Percentiles rank a stretch among this genome's conserved stretches.
Evolutionary conservation across 371 early-diverging fungal species (phyloP).

Genomic region (Lichtheimia ornata): DNA sequence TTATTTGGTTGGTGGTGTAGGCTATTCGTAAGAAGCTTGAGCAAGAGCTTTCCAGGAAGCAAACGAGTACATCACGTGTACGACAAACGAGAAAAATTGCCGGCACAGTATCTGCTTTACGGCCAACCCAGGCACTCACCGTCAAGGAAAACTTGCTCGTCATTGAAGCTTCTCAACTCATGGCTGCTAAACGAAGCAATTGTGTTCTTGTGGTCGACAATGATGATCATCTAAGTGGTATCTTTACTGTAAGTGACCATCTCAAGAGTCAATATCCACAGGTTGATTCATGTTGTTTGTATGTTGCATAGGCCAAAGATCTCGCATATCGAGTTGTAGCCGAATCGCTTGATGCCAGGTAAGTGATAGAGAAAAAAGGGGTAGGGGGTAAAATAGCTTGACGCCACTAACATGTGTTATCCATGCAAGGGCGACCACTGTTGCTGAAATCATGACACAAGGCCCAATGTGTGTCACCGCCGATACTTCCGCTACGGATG

Average conservation of each 20-base stretch:
- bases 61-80: conserved; percentile 33
- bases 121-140: conserved; percentile 86
- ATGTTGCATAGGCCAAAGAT: conserved; percentile 51
- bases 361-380: neutral
- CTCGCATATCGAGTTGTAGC: conserved; percentile 53
- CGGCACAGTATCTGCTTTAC: conserved; percentile 90
- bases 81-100: conserved; percentile 50
- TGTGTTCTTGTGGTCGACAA: conserved; percentile 91
- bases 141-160: conserved; percentile 87
- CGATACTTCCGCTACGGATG: conserved; percentile 88
- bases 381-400: neutral
- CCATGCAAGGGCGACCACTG: conserved; percentile 59
- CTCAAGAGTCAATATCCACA: neutral
- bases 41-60: conserved; percentile 71
- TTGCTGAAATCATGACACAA: conserved; percentile 89
- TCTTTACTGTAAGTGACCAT: conserved; percentile 73
- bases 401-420: neutral
- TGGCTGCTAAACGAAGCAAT: conserved; percentile 98
- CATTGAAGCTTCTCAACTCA: conserved; percentile 91
- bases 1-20: conserved; percentile 9
- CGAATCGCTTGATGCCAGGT: conserved; percentile 47
- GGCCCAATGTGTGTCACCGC: conserved; percentile 85
- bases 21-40: conserved; percentile 73
- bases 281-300: neutral
- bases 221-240: conserved; percentile 91